Percentiles rank a stretch among this genome's conserved stretches.
phyloP scores from a whole-genome alignment of 2,329 filamentous ascomycete genomes.

The Uncinocarpus reesii region DNA sequence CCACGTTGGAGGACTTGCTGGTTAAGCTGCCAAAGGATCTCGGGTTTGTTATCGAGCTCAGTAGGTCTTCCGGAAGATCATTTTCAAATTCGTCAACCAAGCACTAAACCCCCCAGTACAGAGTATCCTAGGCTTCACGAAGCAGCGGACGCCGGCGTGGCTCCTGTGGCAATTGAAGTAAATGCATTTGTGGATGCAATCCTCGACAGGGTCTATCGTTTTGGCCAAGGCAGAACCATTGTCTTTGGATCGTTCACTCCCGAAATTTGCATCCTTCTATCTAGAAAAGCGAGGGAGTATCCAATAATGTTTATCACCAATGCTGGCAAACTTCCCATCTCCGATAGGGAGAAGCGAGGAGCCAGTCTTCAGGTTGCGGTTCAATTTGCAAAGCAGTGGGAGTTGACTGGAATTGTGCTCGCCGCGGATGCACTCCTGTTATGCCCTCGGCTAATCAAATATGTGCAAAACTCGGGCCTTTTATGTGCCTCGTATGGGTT shows the following conservation, averaged over 20 bases:
- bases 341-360: constrained; percentile 26
- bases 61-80: constrained; percentile 20
- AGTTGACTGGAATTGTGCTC: constrained; percentile 30
- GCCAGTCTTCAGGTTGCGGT: constrained; percentile 31
- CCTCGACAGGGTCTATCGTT: constrained; percentile 24
- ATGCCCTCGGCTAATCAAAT: constrained; percentile 29
- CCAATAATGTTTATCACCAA: constrained; percentile 25
- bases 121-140: constrained; percentile 37
- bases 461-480: constrained; percentile 28
- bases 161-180: constrained; percentile 30
- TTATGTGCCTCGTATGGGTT: constrained; percentile 29
- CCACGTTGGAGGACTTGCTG: constrained; percentile 33
- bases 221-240: constrained; percentile 24
- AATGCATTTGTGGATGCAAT: constrained; percentile 34
- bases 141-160: constrained; percentile 27
- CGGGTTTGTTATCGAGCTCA: constrained; percentile 36
- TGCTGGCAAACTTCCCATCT: constrained; percentile 20
- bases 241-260: constrained; percentile 26
- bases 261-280: constrained; percentile 23
- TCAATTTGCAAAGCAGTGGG: constrained; percentile 32
- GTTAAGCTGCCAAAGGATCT: constrained; percentile 27
- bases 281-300: constrained; percentile 19
- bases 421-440: constrained; percentile 30
- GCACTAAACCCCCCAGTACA: too few relatives aligned
- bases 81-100: not conserved